Conservation (phyloP, 352 stramenopile species). For the Globisporangium apiculatum region DNA sequence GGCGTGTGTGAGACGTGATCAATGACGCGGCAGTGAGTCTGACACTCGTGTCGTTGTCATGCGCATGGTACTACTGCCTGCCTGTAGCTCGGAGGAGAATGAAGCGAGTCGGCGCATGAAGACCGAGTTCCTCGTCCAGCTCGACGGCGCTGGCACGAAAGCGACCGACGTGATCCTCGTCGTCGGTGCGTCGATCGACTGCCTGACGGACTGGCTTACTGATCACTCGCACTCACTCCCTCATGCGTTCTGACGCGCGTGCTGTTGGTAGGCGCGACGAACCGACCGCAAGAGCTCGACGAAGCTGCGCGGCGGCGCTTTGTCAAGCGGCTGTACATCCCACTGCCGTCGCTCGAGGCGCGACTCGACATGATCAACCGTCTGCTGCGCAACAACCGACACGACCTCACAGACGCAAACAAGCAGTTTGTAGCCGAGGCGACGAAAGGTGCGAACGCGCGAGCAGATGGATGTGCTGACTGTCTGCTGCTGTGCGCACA, state of each 20-base stretch:
- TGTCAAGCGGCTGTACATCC: slow-evolving; percentile 97
- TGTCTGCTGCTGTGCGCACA: background rate
- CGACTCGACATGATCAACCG: slow-evolving; percentile 85
- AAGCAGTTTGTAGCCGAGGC: slow-evolving; percentile 84
- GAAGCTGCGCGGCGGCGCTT: slow-evolving; percentile 96
- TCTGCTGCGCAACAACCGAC: slow-evolving; percentile 91
- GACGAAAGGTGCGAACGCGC: slow-evolving; percentile 50
- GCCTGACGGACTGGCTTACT: background rate
- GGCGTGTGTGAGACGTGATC: background rate
- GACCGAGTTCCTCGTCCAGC: slow-evolving; percentile 98
- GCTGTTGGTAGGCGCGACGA: slow-evolving; percentile 88
- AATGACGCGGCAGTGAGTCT: background rate
- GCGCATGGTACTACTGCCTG: too few species aligned
- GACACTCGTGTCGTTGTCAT: background rate
- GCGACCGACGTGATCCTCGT: slow-evolving; percentile 89
- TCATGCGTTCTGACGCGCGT: background rate
- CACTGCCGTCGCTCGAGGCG: slow-evolving; percentile 87
- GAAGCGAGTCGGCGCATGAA: slow-evolving; percentile 97
- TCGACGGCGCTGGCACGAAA: slow-evolving; percentile 93
- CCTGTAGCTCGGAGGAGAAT: slow-evolving; percentile 91
- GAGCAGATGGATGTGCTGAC: too few species aligned
- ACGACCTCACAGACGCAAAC: slow-evolving; percentile 85
- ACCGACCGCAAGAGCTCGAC: slow-evolving; percentile 96
- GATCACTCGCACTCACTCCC: background rate
- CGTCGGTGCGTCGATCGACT: slow-evolving; percentile 34